Conservation (phyloP, 2,329 filamentous ascomycete species). For the Cercospora sp. region DNA sequence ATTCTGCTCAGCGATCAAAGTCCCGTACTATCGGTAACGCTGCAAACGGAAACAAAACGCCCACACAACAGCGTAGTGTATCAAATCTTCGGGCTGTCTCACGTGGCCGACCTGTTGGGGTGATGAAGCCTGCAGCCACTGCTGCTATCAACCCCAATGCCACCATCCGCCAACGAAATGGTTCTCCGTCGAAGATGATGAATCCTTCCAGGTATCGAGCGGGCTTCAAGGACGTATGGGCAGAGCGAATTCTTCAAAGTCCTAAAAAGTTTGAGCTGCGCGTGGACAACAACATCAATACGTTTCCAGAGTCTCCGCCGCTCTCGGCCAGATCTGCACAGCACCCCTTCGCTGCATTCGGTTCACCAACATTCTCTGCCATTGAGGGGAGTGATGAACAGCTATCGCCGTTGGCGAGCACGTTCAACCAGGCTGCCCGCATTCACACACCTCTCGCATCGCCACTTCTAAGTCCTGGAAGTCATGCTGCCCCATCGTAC, state of each 20-base stretch:
- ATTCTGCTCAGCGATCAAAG: slow-evolving; percentile 32
- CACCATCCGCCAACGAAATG: slow-evolving; percentile 36
- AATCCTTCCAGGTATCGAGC: slow-evolving; percentile 51
- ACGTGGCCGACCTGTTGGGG: slow-evolving; percentile 37
- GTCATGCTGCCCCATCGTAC: slow-evolving; percentile 26
- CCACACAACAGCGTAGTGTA: slow-evolving; percentile 31
- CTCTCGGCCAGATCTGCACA: slow-evolving; percentile 47
- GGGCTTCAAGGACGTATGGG: slow-evolving; percentile 54
- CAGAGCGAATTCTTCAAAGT: slow-evolving; percentile 50
- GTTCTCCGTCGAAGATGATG: slow-evolving; percentile 54
- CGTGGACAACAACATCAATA: slow-evolving; percentile 45
- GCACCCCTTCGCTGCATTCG: slow-evolving; percentile 40
- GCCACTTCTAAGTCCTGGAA: slow-evolving; percentile 30
- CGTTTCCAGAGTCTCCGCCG: slow-evolving; percentile 48
- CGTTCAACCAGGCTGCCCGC: slow-evolving; percentile 35
- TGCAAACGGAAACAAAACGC: slow-evolving; percentile 36
- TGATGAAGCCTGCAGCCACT: slow-evolving; percentile 34
- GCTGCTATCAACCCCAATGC: slow-evolving; percentile 26
- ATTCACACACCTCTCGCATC: slow-evolving; percentile 37
- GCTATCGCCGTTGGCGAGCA: slow-evolving; percentile 36
- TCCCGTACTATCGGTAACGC: slow-evolving; percentile 26
- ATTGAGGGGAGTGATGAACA: slow-evolving; percentile 33
- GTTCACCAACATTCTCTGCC: slow-evolving; percentile 29
- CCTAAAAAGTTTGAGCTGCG: slow-evolving; percentile 54
- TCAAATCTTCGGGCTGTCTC: slow-evolving; percentile 37